Evolutionary conservation across 2,329 filamentous ascomycete species (phyloP), one percentile per base, ranked within the genome.

Genomic region (Lasiodiplodia citricola): DNA sequence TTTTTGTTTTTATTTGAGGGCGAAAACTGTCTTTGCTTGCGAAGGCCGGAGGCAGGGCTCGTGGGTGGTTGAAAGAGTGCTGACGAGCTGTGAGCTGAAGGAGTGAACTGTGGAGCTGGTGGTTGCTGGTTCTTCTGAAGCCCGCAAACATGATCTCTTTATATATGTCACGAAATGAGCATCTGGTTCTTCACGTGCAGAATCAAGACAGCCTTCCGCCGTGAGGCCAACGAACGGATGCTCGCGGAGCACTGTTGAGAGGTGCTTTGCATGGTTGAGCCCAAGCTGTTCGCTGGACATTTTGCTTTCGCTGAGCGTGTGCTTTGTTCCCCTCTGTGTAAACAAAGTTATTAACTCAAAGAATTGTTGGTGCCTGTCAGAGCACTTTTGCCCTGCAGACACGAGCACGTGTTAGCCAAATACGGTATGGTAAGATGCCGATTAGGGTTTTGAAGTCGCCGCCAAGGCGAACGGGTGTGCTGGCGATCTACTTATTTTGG

Each of bases 51-150:
- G 31, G 6, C 31, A 8, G 31, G 31, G 31, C 31, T 35, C 31
- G 16, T 23, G 18, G 18, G 55, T 41, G 5, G 14, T 35, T 35
- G 31, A 35, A 35, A 35, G 31, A 25, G 14, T 6, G 55, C 55
- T 57, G 56, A 23, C 18, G 55, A 57, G 55, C 55, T 35, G 52
- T 13, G 50, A 54, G 56, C n/a, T 62, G 57, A 50, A 23, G 41
- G 31, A 50, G 25, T 44, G 57, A 62, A 50, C 25, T 50, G 41
- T 50, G 57, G 41, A 50, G 57, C 38, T 50, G 57, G 14, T 62
- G 38, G 21, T 31, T 62, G 57, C 23, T 62, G 57, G 10, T 28
- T 62, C 2, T 14, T 23, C 37, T 58, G 14, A 8, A 50, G 35
- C 16, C 37, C 6, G 57, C 4, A 3, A 25, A 31, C 16, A 35